phyloP scores from a whole-genome alignment of 306 rosid species.

The Senna tora region DNA sequence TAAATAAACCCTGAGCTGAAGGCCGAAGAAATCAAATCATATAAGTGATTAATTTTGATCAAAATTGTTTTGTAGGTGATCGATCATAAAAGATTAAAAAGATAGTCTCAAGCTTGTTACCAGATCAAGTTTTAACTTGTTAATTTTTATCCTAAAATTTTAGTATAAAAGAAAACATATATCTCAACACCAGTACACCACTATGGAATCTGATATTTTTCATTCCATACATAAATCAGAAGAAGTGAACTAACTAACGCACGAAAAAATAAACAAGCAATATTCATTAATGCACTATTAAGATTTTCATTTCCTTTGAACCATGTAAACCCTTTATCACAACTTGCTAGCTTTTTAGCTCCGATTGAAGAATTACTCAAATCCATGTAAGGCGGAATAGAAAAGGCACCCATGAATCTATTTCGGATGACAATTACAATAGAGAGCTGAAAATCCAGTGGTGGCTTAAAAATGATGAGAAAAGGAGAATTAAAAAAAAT shows the following conservation, averaged over 20 bases:
- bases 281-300: background rate
- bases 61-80: slow-evolving; percentile 10
- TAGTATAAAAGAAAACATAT: slow-evolving; percentile 3
- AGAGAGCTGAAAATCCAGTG: background rate
- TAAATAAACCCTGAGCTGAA: background rate
- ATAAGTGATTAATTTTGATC: slow-evolving; percentile 26
- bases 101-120: background rate
- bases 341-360: too few species aligned
- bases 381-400: too few species aligned
- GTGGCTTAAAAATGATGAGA: slow-evolving; percentile 6
- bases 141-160: slow-evolving; percentile 4
- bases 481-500: slow-evolving; percentile 17
- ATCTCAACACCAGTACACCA: too few species aligned
- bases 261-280: background rate
- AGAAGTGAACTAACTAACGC: background rate
- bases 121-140: slow-evolving; percentile 15
- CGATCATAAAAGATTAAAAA: slow-evolving; percentile 21
- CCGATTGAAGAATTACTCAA: too few species aligned
- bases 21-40: background rate
- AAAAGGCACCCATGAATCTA: background rate
- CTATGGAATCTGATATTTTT: background rate
- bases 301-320: background rate
- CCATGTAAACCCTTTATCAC: slow-evolving; percentile 4
- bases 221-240: background rate
- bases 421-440: background rate